Evolutionary conservation across 2,329 filamentous ascomycete species (phyloP), one percentile per base, ranked within the genome.

Genomic region (Alternaria sp.): DNA sequence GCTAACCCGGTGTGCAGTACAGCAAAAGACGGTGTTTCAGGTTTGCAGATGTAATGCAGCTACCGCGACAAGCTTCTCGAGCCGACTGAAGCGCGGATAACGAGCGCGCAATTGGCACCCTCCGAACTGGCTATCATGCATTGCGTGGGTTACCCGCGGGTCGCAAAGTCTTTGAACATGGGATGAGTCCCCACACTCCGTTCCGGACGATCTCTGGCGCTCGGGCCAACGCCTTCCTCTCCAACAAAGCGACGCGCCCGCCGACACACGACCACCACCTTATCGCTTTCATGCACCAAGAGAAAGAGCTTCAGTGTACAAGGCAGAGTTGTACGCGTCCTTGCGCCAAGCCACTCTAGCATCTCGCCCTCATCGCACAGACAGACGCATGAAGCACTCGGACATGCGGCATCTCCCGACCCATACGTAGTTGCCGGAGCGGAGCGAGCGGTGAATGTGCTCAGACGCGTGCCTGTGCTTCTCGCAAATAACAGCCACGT

Each of bases 21-120:
- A 63, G 63, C 63, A 57, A 54, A 63, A 63, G 56, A 64, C 49
- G 45, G 66, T 58, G 68, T 70, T 70, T 70, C 68, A 70, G 66
- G 55, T 62, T 25, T 43, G 56, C 63, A 61, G 61, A 68, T 58
- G 60, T 63, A 61, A 69, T 70, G 68, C 68, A 68, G 60, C 66
- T 67, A 67, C 53, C 41, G 53, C 58, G 51, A 50, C 60, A 61
- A 43, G 66, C 49, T 61, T 67, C 41, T 57, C 50, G 47, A 61
- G 58, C 58, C 58, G 61, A 60, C 59, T 49, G 26, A 58, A 58
- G 61, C 63, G 63, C 61, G 55, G 51, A 58, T 44, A 26, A 50
- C 51, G 61, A 60, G 46, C 37, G 47, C 51, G 55, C 47, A 56
- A 55, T 50, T 58, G 49, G 45, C 51, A 49, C 49, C 15, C 51